These are phyloP conservation scores for Aspergillus sparsus DNA, from an alignment of 495 filamentous ascomycete genomes.

Conservation along the genomic window DNA sequence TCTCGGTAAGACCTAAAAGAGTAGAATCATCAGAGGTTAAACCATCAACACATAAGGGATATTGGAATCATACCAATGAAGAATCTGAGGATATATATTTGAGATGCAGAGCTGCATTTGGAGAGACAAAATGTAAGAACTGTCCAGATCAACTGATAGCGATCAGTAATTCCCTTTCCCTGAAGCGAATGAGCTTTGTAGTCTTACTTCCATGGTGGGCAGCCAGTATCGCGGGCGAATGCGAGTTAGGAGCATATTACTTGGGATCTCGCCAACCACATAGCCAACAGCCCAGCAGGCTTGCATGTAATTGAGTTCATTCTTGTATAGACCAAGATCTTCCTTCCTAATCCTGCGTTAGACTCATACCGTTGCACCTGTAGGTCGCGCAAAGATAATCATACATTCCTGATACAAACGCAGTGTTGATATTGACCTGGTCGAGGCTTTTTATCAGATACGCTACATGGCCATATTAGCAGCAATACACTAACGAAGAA, in stretches of 20 bases:
- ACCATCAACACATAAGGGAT: slow-evolving; percentile 11
- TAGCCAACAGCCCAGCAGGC: slow-evolving; percentile 65
- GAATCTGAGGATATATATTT: slow-evolving; percentile 59
- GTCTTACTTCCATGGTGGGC: slow-evolving; percentile 45
- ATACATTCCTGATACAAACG: slow-evolving; percentile 51
- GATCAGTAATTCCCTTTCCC: background rate
- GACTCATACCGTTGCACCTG: background rate
- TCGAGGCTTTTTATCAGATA: slow-evolving; percentile 64
- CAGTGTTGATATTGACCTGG: slow-evolving; percentile 59
- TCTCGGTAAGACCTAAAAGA: slow-evolving; percentile 42
- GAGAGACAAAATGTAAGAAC: slow-evolving; percentile 52
- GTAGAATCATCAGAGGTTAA: too few relatives aligned
- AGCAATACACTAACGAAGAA: background rate
- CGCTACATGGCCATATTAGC: slow-evolving; percentile 24
- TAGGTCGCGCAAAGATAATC: background rate
- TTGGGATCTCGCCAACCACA: slow-evolving; percentile 62
- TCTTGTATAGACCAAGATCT: slow-evolving; percentile 57
- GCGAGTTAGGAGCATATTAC: slow-evolving; percentile 57
- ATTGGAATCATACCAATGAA: slow-evolving; percentile 49
- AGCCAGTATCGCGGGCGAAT: slow-evolving; percentile 61
- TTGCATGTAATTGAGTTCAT: slow-evolving; percentile 53
- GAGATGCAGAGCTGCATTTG: slow-evolving; percentile 45
- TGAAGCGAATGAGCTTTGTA: background rate
- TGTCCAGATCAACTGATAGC: slow-evolving; percentile 53
- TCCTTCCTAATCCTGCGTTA: slow-evolving; percentile 53